Conservation (phyloP, 2,329 filamentous ascomycete genomes). For the Paracamarosporium sp. region DNA sequence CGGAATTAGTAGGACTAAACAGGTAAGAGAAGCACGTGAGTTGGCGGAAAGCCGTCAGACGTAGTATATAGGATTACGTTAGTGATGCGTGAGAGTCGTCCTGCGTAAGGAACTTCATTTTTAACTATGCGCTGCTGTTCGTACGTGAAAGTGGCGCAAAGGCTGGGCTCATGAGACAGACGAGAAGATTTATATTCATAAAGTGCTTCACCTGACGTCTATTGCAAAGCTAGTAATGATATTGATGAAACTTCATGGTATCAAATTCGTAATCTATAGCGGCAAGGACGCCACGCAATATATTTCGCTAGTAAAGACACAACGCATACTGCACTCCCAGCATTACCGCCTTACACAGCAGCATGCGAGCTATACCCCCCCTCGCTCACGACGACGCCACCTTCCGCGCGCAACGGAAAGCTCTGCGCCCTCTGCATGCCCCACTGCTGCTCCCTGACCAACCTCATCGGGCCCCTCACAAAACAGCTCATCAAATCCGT, state of each 20-base stretch:
- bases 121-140: too few relatives aligned
- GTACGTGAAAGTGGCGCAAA: too few relatives aligned
- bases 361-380: not conserved
- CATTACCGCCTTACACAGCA: not conserved
- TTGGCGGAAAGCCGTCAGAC: too few relatives aligned
- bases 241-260: not conserved
- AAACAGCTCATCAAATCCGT: slow-evolving; percentile 35
- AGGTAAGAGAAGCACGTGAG: too few relatives aligned
- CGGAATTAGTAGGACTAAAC: too few relatives aligned
- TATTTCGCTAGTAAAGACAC: not conserved
- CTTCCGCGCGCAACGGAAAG: slow-evolving; percentile 12
- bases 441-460: slow-evolving; percentile 36
- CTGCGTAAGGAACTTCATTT: too few relatives aligned
- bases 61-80: too few relatives aligned
- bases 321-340: not conserved
- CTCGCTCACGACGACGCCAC: not conserved
- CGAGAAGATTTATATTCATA: too few relatives aligned
- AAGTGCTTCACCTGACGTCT: too few relatives aligned
- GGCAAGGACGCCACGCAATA: not conserved
- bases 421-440: slow-evolving; percentile 28
- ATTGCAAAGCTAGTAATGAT: too few relatives aligned
- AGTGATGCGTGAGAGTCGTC: too few relatives aligned
- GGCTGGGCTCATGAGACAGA: too few relatives aligned
- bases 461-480: slow-evolving; percentile 37
- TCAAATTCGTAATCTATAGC: not conserved